Percentiles rank a stretch among this genome's conserved stretches.
Evolutionary conservation across 2,329 filamentous ascomycete genomes (phyloP).

Genomic region (Leptographium wingfieldii): DNA sequence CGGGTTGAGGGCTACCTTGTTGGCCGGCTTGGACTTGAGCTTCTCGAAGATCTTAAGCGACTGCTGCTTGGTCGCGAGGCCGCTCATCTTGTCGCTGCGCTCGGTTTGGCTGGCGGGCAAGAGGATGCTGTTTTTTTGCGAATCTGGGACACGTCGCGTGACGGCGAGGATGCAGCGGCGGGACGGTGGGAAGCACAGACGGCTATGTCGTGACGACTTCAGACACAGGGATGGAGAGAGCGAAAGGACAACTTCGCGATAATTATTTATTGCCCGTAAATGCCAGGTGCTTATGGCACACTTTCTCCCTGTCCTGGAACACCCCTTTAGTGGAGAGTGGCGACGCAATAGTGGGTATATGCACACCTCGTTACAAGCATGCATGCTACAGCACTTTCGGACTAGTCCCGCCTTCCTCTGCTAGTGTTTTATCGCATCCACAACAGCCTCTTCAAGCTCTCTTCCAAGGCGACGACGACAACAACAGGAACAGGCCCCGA

Average conservation of each 20-base stretch:
- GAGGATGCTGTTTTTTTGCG: neutral
- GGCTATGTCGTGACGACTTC: neutral
- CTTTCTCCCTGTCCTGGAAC: neutral
- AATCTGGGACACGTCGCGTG: neutral
- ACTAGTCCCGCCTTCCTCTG: neutral
- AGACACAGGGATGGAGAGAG: neutral
- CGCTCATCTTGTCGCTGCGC: conserved; percentile 39
- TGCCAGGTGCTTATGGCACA: neutral
- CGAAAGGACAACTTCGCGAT: conserved; percentile 14
- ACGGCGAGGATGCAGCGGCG: neutral
- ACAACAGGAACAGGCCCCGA: neutral
- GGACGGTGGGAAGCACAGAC: neutral
- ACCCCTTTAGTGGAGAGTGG: neutral
- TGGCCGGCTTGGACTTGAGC: conserved; percentile 84
- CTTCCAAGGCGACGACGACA: neutral
- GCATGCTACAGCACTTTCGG: neutral
- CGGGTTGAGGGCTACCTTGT: conserved; percentile 55
- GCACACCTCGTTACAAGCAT: neutral
- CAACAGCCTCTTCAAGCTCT: neutral
- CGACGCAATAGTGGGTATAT: neutral
- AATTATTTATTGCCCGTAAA: conserved; percentile 3
- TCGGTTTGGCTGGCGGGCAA: neutral
- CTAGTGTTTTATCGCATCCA: neutral
- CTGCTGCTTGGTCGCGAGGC: conserved; percentile 78
- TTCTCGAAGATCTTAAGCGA: conserved; percentile 98